Percentiles rank a stretch among this genome's conserved stretches.
These are phyloP conservation scores for Cryptosporidium sp. DNA, from an alignment of 169 alveolate species.

Conservation along the genomic window DNA sequence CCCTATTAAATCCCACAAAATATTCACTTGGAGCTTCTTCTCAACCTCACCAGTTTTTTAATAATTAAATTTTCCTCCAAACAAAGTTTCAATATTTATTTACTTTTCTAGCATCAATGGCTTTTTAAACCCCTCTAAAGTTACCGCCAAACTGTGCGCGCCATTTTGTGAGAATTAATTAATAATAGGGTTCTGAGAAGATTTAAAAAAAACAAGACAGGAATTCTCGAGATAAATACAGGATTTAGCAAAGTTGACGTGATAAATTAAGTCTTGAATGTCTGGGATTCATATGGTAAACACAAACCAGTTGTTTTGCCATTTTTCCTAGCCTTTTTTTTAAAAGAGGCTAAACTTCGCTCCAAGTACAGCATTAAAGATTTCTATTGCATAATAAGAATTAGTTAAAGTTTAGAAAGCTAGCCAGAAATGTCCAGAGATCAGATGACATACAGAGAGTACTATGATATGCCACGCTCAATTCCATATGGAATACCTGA, in stretches of 20 bases:
- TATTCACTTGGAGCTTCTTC: neutral
- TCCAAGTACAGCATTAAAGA: neutral
- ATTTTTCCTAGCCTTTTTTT: neutral
- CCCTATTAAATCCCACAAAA: neutral
- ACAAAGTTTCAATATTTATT: neutral
- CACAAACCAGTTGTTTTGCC: neutral
- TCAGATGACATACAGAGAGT: constrained; percentile 46
- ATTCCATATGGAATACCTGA: constrained; percentile 12
- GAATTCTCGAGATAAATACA: neutral
- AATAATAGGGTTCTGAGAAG: neutral
- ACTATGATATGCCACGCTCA: constrained; percentile 28
- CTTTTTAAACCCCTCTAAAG: neutral
- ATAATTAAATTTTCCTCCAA: neutral
- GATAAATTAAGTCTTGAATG: neutral
- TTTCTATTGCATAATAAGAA: neutral
- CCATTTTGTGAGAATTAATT: constrained; percentile 2
- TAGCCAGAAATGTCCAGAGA: constrained; percentile 33
- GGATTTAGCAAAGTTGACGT: neutral
- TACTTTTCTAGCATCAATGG: neutral
- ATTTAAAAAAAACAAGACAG: neutral
- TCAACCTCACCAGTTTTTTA: neutral
- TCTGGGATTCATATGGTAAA: neutral
- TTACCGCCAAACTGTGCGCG: neutral
- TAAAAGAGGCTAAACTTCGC: neutral
- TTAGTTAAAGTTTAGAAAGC: neutral